Evolutionary conservation across 306 rosid species (phyloP), one percentile per base, ranked within the genome.

Genomic region (Oemleria cerasiformis): DNA sequence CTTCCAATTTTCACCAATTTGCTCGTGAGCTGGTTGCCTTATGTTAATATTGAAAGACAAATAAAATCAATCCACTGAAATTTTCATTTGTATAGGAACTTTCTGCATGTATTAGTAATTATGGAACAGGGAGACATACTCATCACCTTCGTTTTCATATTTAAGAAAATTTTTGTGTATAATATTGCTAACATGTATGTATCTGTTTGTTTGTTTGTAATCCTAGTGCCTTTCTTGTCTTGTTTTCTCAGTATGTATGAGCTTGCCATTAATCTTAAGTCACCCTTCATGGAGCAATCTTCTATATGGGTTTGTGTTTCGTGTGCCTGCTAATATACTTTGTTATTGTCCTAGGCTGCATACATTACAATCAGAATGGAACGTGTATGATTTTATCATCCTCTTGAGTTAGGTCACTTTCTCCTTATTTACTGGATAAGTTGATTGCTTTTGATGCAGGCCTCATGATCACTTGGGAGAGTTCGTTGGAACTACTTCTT

Each of bases 361-460:
- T 30, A 0, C 13, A 1, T 20, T 5, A 5, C 16, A 5, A 50
- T 36, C 16, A 17, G 19, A 68, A 5, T 38, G 48, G 19, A 6
- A 8, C 2, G 55, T 68, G 49, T 8, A 12, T 3, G 36, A 1
- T n/a, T 17, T 36, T 49, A 17, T 8, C 25, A 0, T n/a, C 8
- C 12, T n/a, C 13, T 34, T 19, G 5, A 7, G 49, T 67, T 17
- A 3, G 47, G 62, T 38, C 14, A 39, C 16, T 19, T 40, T 9
- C 3, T 2, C 13, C 51, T 40, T 21, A 41, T 13, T 39, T 21
- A 40, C 73, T 16, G 8, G n/a, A 51, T 36, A 48, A 40, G 63
- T 39, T 54, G 49, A 25, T 36, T 67, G 54, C 45, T 20, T 38
- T 40, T 30, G 59, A 48, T 25, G 70, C 77, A 78, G 81, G 67